Evolutionary conservation across 2,329 filamentous ascomycete species (phyloP), one percentile per base, ranked within the genome.

Genomic region (Gaeumannomyces sp.): DNA sequence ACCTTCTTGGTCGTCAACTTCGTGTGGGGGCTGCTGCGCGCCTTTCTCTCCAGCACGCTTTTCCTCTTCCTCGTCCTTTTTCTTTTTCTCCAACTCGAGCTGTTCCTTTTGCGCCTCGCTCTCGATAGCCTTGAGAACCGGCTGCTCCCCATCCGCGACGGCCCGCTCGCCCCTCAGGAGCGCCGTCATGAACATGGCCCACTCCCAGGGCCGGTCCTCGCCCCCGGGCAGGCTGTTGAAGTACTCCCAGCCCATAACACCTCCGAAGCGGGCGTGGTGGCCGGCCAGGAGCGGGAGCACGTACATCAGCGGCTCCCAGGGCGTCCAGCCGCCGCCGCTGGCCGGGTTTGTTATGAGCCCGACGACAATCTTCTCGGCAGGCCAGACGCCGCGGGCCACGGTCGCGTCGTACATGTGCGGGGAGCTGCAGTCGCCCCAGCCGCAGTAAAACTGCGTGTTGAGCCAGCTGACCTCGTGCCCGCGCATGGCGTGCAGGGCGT

Each of bases 191-290:
- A 81, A 81, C 60, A 81, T 82, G 1, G 88, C 89, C 91, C 91
- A 94, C 69, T 90, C 83, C 89, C 89, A 92, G 2, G 89, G 88
- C 65, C 79, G 77, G 35, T 80, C 79, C 61, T 76, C 75, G 29
- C 81, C 86, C 1, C 85, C 86, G 0, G 88, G 87, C 64, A 86
- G 74, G 59, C 85, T 82, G 75, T 93, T 93, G 77, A 92, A 94
- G 72, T 92, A 94, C 75, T 95, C 91, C 91, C 91, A 94, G 2
- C 90, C 90, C 87, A 93, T 93, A 0, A 94, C 88, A 1, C 91
- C 91, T 1, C 90, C 91, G 72, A 93, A 93, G 2, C 77, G 78
- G 3, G 84, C 81, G 70, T 89, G 90, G 68, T 82, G 83, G 29
- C 80, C 75, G 50, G 83, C 77, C 68, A 93, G 73, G 57, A 80